Evolutionary conservation across 1,284 basidiomycete species (phyloP).

Genomic region (Tilletia horrida): DNA sequence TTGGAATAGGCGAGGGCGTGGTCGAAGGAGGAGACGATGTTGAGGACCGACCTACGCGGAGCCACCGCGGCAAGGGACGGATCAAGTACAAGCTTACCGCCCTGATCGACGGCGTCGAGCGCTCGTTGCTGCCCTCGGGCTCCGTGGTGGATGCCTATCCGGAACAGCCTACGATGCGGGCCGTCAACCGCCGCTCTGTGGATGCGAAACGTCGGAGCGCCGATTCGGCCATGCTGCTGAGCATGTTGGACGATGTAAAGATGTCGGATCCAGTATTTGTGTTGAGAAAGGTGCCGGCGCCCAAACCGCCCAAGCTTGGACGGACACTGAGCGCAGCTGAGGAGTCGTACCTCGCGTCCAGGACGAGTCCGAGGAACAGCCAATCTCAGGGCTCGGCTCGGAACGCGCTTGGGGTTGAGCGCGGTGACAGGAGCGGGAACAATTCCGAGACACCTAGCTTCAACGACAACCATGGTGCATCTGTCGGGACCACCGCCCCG

Average conservation of each 20-base stretch:
- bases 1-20: slow-evolving; percentile 89
- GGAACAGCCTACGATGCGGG: slow-evolving; percentile 68
- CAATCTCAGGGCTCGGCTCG: slow-evolving; percentile 76
- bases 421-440: slow-evolving; percentile 27
- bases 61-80: slow-evolving; percentile 68
- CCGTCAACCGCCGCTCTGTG: slow-evolving; percentile 62
- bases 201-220: slow-evolving; percentile 80
- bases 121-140: slow-evolving; percentile 32
- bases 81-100: slow-evolving; percentile 73
- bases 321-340: slow-evolving; percentile 74
- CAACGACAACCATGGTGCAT: slow-evolving; percentile 6
- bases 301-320: slow-evolving; percentile 74
- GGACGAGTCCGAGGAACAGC: slow-evolving; percentile 73
- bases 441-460: slow-evolving; percentile 20
- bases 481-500: neutral
- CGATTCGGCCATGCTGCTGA: slow-evolving; percentile 72
- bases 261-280: slow-evolving; percentile 83
- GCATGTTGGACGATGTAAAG: slow-evolving; percentile 70
- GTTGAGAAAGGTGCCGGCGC: slow-evolving; percentile 75
- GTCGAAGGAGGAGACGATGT: slow-evolving; percentile 96
- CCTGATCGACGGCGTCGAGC: slow-evolving; percentile 27
- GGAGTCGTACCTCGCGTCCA: slow-evolving; percentile 72
- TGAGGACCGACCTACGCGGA: slow-evolving; percentile 78
- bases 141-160: slow-evolving; percentile 71
- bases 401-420: slow-evolving; percentile 9